Base-by-base conservation (phyloP, 202 grass and related monocot species). In the Elaeis oleifera region DNA sequence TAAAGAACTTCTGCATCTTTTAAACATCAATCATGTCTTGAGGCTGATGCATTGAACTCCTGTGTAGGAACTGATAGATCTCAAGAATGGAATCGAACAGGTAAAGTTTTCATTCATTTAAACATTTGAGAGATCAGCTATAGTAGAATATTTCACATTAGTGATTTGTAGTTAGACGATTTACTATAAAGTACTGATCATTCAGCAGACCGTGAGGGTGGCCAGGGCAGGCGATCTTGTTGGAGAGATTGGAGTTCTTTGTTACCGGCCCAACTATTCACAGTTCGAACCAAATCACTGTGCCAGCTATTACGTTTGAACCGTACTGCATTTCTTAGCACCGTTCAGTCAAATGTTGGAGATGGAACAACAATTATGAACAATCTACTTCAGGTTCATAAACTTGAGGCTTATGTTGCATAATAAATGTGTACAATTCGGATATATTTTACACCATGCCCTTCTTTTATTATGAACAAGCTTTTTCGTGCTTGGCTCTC, bases 161-260 rank as follows among this genome's bases (percentile, higher is more conserved):
- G 5, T 26, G 73, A 77, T 64, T 25, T 21, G 44, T 61, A 53
- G 27, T 74, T 17, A 62, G 4, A 53, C 1, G 71, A 68, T 39
- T 74, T 39, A 69, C 48, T 62, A 1, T 21, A 79, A 77, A 39
- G 19, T 63, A 54, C 15, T 44, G 50, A 18, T 70, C 48, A 63
- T 61, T 76, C 23, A 82, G 61, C 72, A 99, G 94, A 56, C 80
- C 17, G 51, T 54, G 26, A 68, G 69, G 57, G 59, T 79, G 53
- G 75, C 84, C 49, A 86, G 73, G 52, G 77, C 76, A 53, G 94
- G 94, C 74, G 94, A 94, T 52, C 64, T 89, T 69, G 70, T 99
- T 77, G 94, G 94, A 84, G 94, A 92, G 78, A 84, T 99, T 59
- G 94, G 94, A 1, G 77, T 99, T 74, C 84, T 99, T 80, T 99